Base-by-base conservation (phyloP, 2,329 filamentous ascomycete genomes). In the Clarireedia paspali region DNA sequence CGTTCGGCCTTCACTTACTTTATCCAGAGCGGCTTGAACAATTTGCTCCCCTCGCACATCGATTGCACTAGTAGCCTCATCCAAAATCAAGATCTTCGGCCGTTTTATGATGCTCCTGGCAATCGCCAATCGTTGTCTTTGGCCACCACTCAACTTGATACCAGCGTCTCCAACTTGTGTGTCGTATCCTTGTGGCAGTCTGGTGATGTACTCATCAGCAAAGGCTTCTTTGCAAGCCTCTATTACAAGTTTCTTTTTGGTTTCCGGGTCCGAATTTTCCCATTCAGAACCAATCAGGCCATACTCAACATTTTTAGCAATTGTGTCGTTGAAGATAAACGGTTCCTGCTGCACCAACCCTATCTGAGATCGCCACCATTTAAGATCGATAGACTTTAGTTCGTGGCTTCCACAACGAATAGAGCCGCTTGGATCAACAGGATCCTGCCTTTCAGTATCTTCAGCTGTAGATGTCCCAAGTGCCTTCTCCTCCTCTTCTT, bases 151-250 rank as follows among this genome's bases (percentile, higher is more conserved):
- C 1, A 95, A 74, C 67, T 88, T 89, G 48, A 87, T 85, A 4
- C 89, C 89, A 27, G 80, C 80, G 66, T 92, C 88, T 1, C 89
- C 89, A 1, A 94, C 88, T 7, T 80, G 71, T 0, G 89, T 90
- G 4, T 86, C 78, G 65, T 91, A 91, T 1, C 83, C 76, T 46
- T 78, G 70, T 1, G 85, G 85, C 3, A 89, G 72, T 20, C 77
- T 77, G 47, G 80, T 75, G 55, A 89, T 84, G 63, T 86, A 88
- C 57, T 87, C 84, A 60, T 86, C 80, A 0, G 85, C 85, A 68
- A 85, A 88, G 0, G 85, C 80, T 65, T 88, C 83, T 45, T 75
- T 74, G 59, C 84, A 88, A 5, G 86, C 86, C 45, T 81, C 77
- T 58, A 76, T 75, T 3, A 88, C 84, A 49, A 87, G 73, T 54